These are phyloP conservation scores for Phytophthora crassamura DNA, from an alignment of 352 stramenopile genomes.

Conservation along the genomic window DNA sequence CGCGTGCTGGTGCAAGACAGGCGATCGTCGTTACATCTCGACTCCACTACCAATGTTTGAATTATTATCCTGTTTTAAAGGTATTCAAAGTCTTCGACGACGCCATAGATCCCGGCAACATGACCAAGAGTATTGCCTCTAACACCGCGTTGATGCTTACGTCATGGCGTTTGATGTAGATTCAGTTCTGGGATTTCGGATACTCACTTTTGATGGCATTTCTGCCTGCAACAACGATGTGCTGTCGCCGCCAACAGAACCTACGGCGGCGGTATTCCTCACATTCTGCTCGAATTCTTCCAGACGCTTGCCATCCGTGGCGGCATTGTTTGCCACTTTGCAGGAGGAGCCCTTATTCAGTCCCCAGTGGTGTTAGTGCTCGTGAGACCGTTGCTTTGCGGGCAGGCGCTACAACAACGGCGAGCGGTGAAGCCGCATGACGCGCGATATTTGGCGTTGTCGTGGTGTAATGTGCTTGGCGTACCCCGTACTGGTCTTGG, in stretches of 20 bases:
- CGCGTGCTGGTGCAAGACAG: constrained; percentile 28
- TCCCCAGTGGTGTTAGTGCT: constrained; percentile 67
- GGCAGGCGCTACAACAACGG: constrained; percentile 75
- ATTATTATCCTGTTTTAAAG: constrained; percentile 40
- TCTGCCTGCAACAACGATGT: constrained; percentile 71
- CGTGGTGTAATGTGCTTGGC: no score
- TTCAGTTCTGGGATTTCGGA: constrained; percentile 79
- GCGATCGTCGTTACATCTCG: constrained; percentile 32
- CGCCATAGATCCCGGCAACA: constrained; percentile 52
- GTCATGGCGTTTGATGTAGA: constrained; percentile 72
- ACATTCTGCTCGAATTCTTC: constrained; percentile 73
- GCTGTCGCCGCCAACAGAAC: constrained; percentile 39
- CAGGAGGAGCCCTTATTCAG: constrained; percentile 81
- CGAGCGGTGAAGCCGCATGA: constrained; percentile 75
- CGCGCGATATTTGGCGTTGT: no score
- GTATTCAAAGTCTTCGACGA: constrained; percentile 25
- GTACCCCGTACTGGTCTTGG: no score
- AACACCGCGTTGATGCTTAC: constrained; percentile 80
- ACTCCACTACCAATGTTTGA: constrained; percentile 34
- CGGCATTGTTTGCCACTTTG: constrained; percentile 79
- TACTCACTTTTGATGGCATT: constrained; percentile 65
- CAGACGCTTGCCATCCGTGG: constrained; percentile 81
- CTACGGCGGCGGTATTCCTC: constrained; percentile 62
- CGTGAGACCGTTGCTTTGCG: constrained; percentile 62
- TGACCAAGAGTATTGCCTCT: constrained; percentile 64